Base-by-base conservation (phyloP, 129 eudicot species). In the Helianthus tuberosus region DNA sequence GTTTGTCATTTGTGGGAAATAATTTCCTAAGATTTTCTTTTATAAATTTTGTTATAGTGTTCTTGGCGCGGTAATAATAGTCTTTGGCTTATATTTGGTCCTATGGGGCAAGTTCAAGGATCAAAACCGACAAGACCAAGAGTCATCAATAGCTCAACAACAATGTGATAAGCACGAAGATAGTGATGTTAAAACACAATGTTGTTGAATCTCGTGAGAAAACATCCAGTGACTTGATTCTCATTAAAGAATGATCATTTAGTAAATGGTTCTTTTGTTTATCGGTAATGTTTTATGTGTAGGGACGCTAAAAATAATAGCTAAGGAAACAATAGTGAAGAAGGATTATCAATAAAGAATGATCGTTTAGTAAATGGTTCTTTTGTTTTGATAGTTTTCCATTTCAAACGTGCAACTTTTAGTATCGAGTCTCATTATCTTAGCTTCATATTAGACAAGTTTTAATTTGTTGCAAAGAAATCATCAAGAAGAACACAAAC, bases 91-190 rank as follows among this genome's bases (percentile, higher is more conserved):
- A 8, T 86, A 86, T 29, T 43, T 86, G 39, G 88, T 86, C 48
- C 77, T 86, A 51, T 83, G 88, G 91, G 88, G 91, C 1, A 86
- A 80, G 61, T 63, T 84, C 39, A 75, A 85, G 35, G 89, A 85
- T 39, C 81, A 66, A 63, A 70, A 41, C 57, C 68, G 53, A 53
- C 82, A 71, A 64, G 77, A 66, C 14, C 57, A 14, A 39, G 50
- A 52, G 35, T 12, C 20, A 4, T 41, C 73, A 6, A 13, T 39
- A 43, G 65, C 66, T 38, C 59, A 75, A 53, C 75, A 52, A 43
- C 36, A 41, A 7, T 12, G 0, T 5, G 32, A 51, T 39, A 1
- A 57, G 35, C 66, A 43, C 7, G 23, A 67, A 69, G 43, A 17
- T 32, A 5, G 2, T 4, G 16, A 16, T 58, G 20, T 54, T 44